Percentiles rank a stretch among this genome's conserved stretches.
Evolutionary conservation across 768 basidiomycete genomes (phyloP).

Genomic region (Boletus edulis): DNA sequence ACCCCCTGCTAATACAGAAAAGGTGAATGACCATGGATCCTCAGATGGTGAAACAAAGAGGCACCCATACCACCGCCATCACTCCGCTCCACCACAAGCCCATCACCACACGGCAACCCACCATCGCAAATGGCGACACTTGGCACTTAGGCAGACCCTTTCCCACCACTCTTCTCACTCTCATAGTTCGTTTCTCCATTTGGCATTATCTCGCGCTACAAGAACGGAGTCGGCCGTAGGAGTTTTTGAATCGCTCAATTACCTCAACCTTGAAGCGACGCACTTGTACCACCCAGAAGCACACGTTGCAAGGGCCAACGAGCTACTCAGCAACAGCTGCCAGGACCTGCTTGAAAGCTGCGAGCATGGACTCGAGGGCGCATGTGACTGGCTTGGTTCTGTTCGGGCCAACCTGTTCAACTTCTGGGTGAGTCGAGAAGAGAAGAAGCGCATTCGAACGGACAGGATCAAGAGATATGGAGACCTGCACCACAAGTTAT

Average conservation of each 20-base stretch:
- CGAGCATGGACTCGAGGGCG: constrained; percentile 36
- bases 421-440: constrained; percentile 34
- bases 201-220: background rate
- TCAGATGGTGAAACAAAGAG: background rate
- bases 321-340: background rate
- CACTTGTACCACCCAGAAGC: background rate
- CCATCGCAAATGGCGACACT: background rate
- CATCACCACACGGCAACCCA: background rate
- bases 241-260: background rate
- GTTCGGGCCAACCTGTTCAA: constrained; percentile 36
- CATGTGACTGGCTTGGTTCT: constrained; percentile 50
- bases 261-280: background rate
- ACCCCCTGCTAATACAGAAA: too few species aligned
- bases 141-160: too few species aligned
- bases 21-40: background rate
- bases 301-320: background rate
- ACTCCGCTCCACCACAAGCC: too few species aligned
- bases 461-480: constrained; percentile 38
- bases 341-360: constrained; percentile 47
- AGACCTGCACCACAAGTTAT: constrained; percentile 36
- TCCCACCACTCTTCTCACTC: background rate
- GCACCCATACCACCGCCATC: background rate
- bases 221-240: background rate
- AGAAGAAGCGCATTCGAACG: constrained; percentile 30
- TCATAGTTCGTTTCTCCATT: background rate